phyloP scores from a whole-genome alignment of 768 basidiomycete genomes.

The Pilatotrama ljubarskyi region DNA sequence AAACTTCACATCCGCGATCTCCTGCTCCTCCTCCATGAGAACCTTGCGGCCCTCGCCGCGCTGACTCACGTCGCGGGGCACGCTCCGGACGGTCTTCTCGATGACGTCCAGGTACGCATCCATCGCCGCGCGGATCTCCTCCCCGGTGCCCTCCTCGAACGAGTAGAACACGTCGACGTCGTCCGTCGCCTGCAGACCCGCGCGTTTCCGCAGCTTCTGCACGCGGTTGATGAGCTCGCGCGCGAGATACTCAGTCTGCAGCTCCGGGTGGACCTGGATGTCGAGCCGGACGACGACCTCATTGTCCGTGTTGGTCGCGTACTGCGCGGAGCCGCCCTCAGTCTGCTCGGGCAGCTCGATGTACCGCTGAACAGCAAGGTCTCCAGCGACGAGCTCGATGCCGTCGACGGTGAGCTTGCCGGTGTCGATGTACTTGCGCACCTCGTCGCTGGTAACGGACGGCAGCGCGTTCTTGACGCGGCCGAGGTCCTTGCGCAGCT shows the following conservation, averaged over 20 bases:
- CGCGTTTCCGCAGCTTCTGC: constrained; percentile 94
- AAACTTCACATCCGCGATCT: constrained; percentile 79
- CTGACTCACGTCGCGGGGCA: constrained; percentile 61
- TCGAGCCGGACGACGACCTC: constrained; percentile 95
- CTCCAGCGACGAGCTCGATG: constrained; percentile 87
- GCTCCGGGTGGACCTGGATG: constrained; percentile 81
- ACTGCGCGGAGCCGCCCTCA: constrained; percentile 42
- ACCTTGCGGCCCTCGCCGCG: constrained; percentile 49
- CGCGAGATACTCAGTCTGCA: constrained; percentile 85
- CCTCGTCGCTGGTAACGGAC: constrained; percentile 72
- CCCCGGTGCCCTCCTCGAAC: constrained; percentile 69
- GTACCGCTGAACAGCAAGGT: constrained; percentile 87
- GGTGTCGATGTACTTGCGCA: constrained; percentile 72
- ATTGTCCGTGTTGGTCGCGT: constrained; percentile 85
- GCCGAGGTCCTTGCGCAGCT: constrained; percentile 87
- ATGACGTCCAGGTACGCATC: constrained; percentile 67
- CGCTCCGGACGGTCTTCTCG: constrained; percentile 69
- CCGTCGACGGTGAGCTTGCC: constrained; percentile 87
- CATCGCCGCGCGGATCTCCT: constrained; percentile 65
- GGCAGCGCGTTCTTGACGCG: constrained; percentile 90
- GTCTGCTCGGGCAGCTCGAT: constrained; percentile 72
- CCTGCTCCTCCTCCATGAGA: constrained; percentile 85
- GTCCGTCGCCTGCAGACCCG: constrained; percentile 92
- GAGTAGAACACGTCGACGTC: constrained; percentile 86
- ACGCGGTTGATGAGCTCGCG: constrained; percentile 91